These are phyloP conservation scores for Trichoderma orchidacearum DNA, from an alignment of 495 filamentous ascomycete genomes.

Conservation along the genomic window DNA sequence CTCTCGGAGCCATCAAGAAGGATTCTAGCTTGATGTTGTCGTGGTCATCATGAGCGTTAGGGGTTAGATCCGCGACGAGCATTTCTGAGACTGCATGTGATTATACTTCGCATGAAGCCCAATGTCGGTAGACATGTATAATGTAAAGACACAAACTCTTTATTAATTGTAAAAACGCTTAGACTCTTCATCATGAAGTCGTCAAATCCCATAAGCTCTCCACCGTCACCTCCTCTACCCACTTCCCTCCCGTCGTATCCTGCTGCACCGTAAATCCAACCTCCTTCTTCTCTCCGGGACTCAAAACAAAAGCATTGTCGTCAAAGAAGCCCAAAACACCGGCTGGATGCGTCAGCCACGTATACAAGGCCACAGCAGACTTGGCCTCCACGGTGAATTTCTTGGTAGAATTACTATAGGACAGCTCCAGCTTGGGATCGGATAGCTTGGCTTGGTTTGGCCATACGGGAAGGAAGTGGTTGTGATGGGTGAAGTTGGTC, in stretches of 20 bases:
- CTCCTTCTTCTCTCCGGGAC: not conserved
- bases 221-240: not conserved
- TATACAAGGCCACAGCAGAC: not conserved
- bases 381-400: not conserved
- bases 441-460: not conserved
- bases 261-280: not conserved
- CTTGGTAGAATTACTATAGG: not conserved
- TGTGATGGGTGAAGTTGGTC: constrained; percentile 10
- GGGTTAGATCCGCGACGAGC: not conserved
- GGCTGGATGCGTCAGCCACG: not conserved
- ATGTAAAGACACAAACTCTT: no score
- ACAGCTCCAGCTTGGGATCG: not conserved
- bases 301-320: not conserved
- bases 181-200: not conserved
- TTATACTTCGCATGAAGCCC: no score
- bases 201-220: not conserved
- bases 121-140: no score
- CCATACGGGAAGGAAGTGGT: not conserved
- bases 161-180: not conserved
- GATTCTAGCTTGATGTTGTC: no score
- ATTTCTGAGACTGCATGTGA: not conserved
- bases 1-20: no score
- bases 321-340: not conserved
- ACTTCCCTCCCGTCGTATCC: not conserved
- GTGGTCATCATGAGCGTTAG: no score